Base-by-base conservation (phyloP, 148 eudicot species). In the Persicaria tinctoria region DNA sequence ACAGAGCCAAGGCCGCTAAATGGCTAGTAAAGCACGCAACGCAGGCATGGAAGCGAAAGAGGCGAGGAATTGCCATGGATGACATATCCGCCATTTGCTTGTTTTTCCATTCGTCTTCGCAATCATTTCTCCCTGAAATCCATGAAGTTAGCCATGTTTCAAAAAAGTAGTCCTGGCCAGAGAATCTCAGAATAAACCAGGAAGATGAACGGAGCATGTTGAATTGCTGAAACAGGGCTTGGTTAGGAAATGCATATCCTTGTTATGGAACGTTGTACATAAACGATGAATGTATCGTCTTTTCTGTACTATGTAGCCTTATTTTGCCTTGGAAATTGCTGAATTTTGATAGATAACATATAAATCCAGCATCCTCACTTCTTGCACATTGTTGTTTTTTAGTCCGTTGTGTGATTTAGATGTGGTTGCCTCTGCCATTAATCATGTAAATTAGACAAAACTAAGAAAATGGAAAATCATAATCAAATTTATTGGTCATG, bases 41-140 rank as follows among this genome's bases (percentile, higher is more conserved):
- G 20, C 71, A 78, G 17, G 98, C 83, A 17, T 93, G 98, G 98
- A 86, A 80, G 78, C 68, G 70, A 57, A 93, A 91, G 89, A 85
- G 94, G 62, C 81, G 80, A 23, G 96, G 93, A 3, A 78, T 83
- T 23, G 94, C 94, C 12, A 74, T 84, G 68, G 98, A 93, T 78
- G 98, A 93, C 80, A 88, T 86, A 27, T 93, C 98, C 5, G 97
- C 92, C 3, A 79, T 93, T 77, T 92, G 95, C 81, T 88, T 93
- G 51, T 91, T 91, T 77, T 85, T 93, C 60, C 93, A 88, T 77
- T 75, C 84, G 23, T 48, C 80, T 27, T 74, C 79, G 1, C 53
- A 66, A 0, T 73, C 78, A 69, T 48, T 78, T 73, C 59, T 23
- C 11, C 60, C 75, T 20, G 79, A 72, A 73, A 68, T 62, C 72